Evolutionary conservation across 768 basidiomycete genomes (phyloP).

Genomic region (Russula compacta): DNA sequence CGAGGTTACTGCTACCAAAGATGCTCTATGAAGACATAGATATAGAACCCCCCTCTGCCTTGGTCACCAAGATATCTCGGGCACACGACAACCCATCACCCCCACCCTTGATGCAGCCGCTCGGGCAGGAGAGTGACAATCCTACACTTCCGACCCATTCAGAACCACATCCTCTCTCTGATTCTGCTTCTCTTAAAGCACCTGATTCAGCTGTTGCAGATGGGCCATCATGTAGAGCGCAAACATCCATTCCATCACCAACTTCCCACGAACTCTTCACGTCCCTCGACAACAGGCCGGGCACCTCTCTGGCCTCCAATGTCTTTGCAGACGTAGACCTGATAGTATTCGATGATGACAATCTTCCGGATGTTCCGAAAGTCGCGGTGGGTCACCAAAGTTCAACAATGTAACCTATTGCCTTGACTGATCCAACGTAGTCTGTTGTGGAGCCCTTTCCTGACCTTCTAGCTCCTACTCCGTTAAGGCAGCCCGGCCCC

Average conservation of each 20-base stretch:
- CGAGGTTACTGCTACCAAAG: not conserved
- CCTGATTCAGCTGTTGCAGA: not conserved
- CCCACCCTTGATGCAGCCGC: slow-evolving; percentile 31
- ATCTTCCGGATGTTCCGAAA: not conserved
- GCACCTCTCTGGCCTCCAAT: not conserved
- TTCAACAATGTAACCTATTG: not conserved
- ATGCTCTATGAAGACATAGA: slow-evolving; percentile 6
- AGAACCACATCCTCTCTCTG: not conserved
- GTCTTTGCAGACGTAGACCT: not conserved
- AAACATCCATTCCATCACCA: not conserved
- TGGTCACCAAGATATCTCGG: slow-evolving; percentile 56
- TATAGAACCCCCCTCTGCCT: slow-evolving; percentile 55
- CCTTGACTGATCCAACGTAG: not conserved
- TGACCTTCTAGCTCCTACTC: slow-evolving; percentile 11
- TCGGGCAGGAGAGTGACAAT: slow-evolving; percentile 4
- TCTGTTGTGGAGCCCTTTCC: not conserved
- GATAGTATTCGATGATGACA: slow-evolving; percentile 6
- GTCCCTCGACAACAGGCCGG: not conserved
- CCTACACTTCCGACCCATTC: not conserved
- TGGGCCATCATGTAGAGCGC: not conserved
- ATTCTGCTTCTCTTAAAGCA: not conserved
- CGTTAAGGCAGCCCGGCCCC: not conserved
- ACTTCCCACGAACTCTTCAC: not conserved
- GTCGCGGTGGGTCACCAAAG: not conserved
- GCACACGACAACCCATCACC: slow-evolving; percentile 75